phyloP scores from a whole-genome alignment of 441 rosid genomes.

The Raphanus hybrid region DNA sequence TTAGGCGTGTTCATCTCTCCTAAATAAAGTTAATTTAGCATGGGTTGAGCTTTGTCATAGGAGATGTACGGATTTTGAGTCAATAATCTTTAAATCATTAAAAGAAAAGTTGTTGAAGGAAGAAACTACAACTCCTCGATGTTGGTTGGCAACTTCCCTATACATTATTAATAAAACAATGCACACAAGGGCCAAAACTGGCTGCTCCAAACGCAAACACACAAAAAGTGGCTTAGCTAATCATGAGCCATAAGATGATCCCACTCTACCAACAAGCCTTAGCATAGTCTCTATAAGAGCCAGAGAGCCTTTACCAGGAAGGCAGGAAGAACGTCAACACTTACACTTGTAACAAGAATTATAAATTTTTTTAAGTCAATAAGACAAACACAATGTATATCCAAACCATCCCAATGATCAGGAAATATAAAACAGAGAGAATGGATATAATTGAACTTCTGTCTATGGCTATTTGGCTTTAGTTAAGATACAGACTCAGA shows the following conservation, averaged over 20 bases:
- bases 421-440: not conserved
- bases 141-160: not conserved
- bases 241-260: not conserved
- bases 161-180: not conserved
- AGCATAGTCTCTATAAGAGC: not conserved
- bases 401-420: not conserved
- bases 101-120: no score
- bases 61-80: not conserved
- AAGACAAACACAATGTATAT: not conserved
- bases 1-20: not conserved
- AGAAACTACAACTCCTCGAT: not conserved
- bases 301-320: not conserved
- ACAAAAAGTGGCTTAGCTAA: not conserved
- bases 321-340: not conserved
- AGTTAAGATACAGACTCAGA: not conserved
- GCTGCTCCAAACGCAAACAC: slow-evolving; percentile 5
- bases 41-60: not conserved
- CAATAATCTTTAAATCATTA: not conserved
- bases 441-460: not conserved
- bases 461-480: not conserved
- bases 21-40: not conserved
- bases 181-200: not conserved
- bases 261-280: not conserved
- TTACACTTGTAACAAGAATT: not conserved
- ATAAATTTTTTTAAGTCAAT: not conserved